Conservation (phyloP, 2,329 filamentous ascomycete species). For the Knufia fluminis region DNA sequence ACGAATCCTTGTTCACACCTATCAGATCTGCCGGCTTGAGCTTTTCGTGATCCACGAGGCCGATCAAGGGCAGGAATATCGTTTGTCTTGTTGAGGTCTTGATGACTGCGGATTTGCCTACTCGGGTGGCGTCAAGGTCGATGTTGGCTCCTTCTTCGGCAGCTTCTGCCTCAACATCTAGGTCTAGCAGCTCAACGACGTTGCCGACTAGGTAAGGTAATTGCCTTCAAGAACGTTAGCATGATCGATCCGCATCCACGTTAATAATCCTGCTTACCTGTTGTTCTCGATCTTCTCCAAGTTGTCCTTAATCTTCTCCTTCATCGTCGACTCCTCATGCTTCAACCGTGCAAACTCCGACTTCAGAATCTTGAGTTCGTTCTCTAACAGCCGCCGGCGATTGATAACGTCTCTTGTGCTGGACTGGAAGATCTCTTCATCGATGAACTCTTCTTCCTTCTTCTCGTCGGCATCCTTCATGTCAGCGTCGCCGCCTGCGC, state of each 20-base stretch:
- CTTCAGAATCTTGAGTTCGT: constrained; percentile 97
- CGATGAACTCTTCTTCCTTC: constrained; percentile 70
- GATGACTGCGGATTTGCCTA: constrained; percentile 97
- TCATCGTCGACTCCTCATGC: constrained; percentile 93
- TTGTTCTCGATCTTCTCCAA: constrained; percentile 99
- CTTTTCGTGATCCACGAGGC: constrained; percentile 88
- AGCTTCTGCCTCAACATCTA: constrained; percentile 91
- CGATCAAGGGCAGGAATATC: constrained; percentile 95
- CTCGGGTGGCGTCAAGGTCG: constrained; percentile 88
- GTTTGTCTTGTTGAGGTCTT: constrained; percentile 98
- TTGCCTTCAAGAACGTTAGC: constrained; percentile 53
- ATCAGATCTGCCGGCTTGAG: constrained; percentile 95
- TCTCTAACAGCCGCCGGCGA: constrained; percentile 83
- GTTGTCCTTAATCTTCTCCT: constrained; percentile 98
- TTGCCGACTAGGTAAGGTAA: constrained; percentile 97
- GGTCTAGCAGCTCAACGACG: constrained; percentile 91
- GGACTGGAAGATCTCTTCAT: constrained; percentile 85
- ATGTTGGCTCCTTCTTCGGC: constrained; percentile 98
- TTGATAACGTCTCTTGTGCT: constrained; percentile 93
- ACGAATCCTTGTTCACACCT: constrained; percentile 98
- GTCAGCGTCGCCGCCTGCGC: constrained; percentile 63
- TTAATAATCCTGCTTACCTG: constrained; percentile 53
- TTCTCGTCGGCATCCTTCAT: constrained; percentile 70
- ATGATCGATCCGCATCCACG: no score
- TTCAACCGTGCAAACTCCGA: constrained; percentile 89